These are phyloP conservation scores for Fusarium mundagurra DNA, from an alignment of 2,329 filamentous ascomycete genomes.

Conservation along the genomic window DNA sequence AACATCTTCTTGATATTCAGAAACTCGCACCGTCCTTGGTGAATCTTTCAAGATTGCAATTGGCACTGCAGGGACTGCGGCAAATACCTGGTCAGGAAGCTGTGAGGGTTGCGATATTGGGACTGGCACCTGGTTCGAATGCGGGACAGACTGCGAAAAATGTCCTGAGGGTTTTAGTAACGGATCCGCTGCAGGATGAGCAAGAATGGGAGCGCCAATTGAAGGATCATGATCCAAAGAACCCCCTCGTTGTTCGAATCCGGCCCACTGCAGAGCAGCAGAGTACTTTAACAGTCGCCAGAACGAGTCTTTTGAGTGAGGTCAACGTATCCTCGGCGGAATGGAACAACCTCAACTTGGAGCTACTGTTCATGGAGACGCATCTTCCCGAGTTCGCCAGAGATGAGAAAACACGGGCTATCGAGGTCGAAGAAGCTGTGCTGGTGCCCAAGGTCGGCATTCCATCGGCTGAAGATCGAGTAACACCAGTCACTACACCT, in stretches of 20 bases:
- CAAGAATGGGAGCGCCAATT: conserved; percentile 75
- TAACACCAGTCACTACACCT: conserved; percentile 77
- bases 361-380: conserved; percentile 68
- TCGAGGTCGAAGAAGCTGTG: conserved; percentile 68
- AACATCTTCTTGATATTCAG: conserved; percentile 68
- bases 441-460: conserved; percentile 82
- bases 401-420: conserved; percentile 45
- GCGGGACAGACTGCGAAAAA: conserved; percentile 64
- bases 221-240: conserved; percentile 58
- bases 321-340: conserved; percentile 70
- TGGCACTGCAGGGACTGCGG: conserved; percentile 73
- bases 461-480: conserved; percentile 70
- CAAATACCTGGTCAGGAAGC: conserved; percentile 66
- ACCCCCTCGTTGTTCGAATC: conserved; percentile 72
- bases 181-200: conserved; percentile 72
- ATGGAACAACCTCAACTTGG: conserved; percentile 69
- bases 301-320: conserved; percentile 60
- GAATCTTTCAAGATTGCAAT: conserved; percentile 75
- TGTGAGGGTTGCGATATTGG: conserved; percentile 67
- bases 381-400: conserved; percentile 49
- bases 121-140: conserved; percentile 52
- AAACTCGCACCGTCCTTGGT: conserved; percentile 69
- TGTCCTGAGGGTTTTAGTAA: conserved; percentile 74
- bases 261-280: conserved; percentile 44
- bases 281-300: conserved; percentile 44